These are phyloP conservation scores for Teratosphaeria viscida DNA, from an alignment of 2,329 filamentous ascomycete genomes.

Conservation along the genomic window DNA sequence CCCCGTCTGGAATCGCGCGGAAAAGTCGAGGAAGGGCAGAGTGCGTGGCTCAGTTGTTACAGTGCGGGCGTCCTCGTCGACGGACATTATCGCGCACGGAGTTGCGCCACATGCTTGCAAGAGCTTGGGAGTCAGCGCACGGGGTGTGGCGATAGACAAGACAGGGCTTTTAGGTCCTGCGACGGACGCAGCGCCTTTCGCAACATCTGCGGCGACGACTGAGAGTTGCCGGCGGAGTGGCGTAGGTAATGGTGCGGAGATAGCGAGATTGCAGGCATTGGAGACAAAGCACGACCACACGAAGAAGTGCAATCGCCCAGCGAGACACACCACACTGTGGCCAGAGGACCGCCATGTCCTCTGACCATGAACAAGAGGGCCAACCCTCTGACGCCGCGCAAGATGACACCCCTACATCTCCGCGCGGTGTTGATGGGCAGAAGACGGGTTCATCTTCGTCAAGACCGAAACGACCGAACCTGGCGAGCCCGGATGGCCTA, in stretches of 20 bases:
- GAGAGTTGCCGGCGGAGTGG: not conserved
- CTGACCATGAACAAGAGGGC: conserved; percentile 2
- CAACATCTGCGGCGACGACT: not conserved
- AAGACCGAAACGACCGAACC: not conserved
- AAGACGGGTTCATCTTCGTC: not conserved
- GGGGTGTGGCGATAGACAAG: not conserved
- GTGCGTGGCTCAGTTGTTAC: not conserved
- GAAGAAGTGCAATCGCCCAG: not conserved
- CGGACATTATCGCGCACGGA: not conserved
- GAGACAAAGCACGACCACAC: not conserved
- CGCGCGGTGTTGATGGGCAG: not conserved
- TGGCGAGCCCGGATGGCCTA: not conserved
- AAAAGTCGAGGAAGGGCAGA: not conserved
- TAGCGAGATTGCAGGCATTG: not conserved
- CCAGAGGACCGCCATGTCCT: conserved; percentile 5
- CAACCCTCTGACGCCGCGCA: not conserved
- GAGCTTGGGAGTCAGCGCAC: not conserved
- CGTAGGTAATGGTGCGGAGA: not conserved
- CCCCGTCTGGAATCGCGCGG: not conserved
- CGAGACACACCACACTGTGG: not conserved
- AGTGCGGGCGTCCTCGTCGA: not conserved
- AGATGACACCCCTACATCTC: not conserved
- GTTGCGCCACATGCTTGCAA: not conserved
- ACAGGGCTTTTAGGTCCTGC: not conserved
- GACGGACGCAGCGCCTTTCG: not conserved